Evolutionary conservation across 2,329 filamentous ascomycete species (phyloP).

Genomic region (Botryotinia calthae): DNA sequence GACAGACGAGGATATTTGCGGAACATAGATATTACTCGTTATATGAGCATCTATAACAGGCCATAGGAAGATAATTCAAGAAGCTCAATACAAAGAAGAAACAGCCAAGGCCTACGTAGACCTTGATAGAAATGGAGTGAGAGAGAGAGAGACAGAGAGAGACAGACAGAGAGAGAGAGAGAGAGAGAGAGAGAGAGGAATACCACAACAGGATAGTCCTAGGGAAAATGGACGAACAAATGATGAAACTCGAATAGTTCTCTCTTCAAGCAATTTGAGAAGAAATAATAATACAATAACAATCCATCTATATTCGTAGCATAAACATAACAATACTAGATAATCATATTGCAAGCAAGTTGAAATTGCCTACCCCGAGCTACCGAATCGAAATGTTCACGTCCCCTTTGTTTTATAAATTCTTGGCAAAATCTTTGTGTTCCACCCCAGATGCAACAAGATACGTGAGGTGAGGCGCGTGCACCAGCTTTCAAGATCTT

Average conservation of each 20-base stretch:
- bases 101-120: neutral
- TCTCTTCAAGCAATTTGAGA: neutral
- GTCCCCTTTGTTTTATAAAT: neutral
- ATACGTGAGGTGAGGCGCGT: neutral
- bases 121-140: neutral
- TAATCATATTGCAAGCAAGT: neutral
- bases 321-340: neutral
- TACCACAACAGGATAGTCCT: neutral
- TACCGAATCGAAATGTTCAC: neutral
- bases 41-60: neutral
- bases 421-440: conserved; percentile 9
- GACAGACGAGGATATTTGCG: neutral
- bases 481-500: conserved; percentile 7
- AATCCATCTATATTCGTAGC: neutral
- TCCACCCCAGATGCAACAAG: neutral
- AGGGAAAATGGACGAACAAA: neutral
- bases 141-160: too few relatives aligned
- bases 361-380: too few relatives aligned
- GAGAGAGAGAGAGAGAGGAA: too few relatives aligned
- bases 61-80: neutral
- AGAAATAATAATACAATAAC: neutral
- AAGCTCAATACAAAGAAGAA: neutral
- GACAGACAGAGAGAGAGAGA: neutral
- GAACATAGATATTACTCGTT: neutral
- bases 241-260: neutral